phyloP scores from a whole-genome alignment of 768 basidiomycete genomes.

The Leccinellum luteum region DNA sequence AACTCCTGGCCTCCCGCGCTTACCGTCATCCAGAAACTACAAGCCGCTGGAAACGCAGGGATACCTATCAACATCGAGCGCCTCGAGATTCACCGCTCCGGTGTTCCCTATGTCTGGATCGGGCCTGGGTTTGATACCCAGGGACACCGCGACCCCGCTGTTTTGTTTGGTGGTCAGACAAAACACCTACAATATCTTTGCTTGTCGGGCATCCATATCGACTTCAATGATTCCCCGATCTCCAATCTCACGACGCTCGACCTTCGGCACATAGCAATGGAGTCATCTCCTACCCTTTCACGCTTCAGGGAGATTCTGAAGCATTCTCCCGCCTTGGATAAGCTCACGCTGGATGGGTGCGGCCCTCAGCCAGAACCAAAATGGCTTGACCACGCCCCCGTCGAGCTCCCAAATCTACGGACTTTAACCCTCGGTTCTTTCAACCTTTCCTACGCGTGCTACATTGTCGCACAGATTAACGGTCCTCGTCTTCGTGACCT shows the following conservation, averaged over 20 bases:
- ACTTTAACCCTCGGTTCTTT: constrained; percentile 59
- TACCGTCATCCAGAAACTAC: constrained; percentile 49
- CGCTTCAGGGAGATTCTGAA: constrained; percentile 54
- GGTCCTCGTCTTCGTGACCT: constrained; percentile 59
- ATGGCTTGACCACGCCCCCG: constrained; percentile 33
- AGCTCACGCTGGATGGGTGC: constrained; percentile 61
- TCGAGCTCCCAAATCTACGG: constrained; percentile 49
- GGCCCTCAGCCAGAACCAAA: constrained; percentile 43
- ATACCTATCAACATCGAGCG: constrained; percentile 50
- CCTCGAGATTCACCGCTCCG: constrained; percentile 63
- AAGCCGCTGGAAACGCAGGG: constrained; percentile 32
- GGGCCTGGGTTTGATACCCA: constrained; percentile 40
- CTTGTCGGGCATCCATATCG: constrained; percentile 57
- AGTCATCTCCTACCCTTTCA: constrained; percentile 46
- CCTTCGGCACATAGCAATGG: constrained; percentile 56
- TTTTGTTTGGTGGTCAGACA: constrained; percentile 51
- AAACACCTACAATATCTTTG: constrained; percentile 49
- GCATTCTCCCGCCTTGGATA: constrained; percentile 47
- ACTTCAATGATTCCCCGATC: constrained; percentile 51
- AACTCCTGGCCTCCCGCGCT: constrained; percentile 54
- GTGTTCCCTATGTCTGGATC: constrained; percentile 44
- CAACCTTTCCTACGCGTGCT: constrained; percentile 45
- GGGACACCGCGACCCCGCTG: constrained; percentile 32
- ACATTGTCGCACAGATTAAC: constrained; percentile 46
- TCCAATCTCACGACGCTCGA: constrained; percentile 62